phyloP scores from a whole-genome alignment of 352 stramenopile genomes.

The Phytophthora litchii region DNA sequence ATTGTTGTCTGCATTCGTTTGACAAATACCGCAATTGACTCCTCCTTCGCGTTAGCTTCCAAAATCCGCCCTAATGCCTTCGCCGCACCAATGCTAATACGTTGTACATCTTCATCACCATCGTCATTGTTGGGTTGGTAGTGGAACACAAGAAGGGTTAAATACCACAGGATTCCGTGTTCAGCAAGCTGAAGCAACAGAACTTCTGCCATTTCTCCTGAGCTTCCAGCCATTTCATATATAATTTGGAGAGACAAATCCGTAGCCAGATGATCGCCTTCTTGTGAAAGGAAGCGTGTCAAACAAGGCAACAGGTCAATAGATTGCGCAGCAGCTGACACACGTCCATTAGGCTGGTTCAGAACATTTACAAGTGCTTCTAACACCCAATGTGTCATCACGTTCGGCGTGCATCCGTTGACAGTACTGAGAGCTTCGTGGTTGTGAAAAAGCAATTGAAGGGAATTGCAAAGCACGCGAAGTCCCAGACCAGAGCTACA shows the following conservation, averaged over 20 bases:
- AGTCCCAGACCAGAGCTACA: slow-evolving; percentile 77
- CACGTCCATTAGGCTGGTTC: slow-evolving; percentile 81
- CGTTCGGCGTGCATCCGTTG: slow-evolving; percentile 65
- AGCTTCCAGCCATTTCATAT: slow-evolving; percentile 81
- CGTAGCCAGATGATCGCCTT: slow-evolving; percentile 69
- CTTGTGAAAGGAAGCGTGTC: slow-evolving; percentile 73
- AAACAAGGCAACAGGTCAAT: slow-evolving; percentile 83
- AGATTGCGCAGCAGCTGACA: slow-evolving; percentile 80
- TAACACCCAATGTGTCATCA: slow-evolving; percentile 79
- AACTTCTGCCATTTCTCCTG: slow-evolving; percentile 83
- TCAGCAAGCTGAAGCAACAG: slow-evolving; percentile 80
- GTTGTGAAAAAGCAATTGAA: slow-evolving; percentile 82
- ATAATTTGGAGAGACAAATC: slow-evolving; percentile 84
- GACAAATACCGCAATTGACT: slow-evolving; percentile 78
- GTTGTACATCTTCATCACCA: slow-evolving; percentile 49
- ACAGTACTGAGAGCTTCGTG: slow-evolving; percentile 58
- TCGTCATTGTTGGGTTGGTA: slow-evolving; percentile 48
- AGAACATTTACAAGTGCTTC: slow-evolving; percentile 84
- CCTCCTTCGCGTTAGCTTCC: slow-evolving; percentile 67
- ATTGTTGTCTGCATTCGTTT: slow-evolving; percentile 87
- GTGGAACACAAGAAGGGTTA: slow-evolving; percentile 80
- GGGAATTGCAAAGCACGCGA: slow-evolving; percentile 72
- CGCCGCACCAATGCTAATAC: slow-evolving; percentile 72
- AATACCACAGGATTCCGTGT: slow-evolving; percentile 85
- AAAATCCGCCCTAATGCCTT: slow-evolving; percentile 78